Conservation (phyloP, 2,329 filamentous ascomycete species). For the Claviceps africana region DNA sequence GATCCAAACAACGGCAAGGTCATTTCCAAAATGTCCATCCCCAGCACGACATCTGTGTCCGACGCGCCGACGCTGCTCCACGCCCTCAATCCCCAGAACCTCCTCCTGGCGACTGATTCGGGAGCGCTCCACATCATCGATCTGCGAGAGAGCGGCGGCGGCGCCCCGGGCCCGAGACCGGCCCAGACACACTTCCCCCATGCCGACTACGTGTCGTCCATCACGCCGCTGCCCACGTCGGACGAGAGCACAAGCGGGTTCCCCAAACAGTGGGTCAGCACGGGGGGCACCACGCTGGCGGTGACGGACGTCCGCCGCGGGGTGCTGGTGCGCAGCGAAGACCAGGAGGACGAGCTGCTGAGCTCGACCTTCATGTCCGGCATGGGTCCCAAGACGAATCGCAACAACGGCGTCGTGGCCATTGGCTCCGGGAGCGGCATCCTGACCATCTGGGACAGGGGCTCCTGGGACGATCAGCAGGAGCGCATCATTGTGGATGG, state of each 20-base stretch:
- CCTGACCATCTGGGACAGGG: constrained; percentile 84
- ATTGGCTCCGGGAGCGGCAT: constrained; percentile 66
- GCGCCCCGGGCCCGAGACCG: constrained; percentile 45
- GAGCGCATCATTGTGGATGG: constrained; percentile 69
- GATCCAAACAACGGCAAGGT: constrained; percentile 51
- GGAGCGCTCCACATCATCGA: constrained; percentile 82
- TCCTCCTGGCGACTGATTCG: constrained; percentile 83
- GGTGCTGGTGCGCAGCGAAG: constrained; percentile 76
- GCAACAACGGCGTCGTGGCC: constrained; percentile 61
- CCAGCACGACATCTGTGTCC: constrained; percentile 35
- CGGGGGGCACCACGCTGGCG: constrained; percentile 78
- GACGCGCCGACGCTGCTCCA: constrained; percentile 74
- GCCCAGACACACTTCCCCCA: constrained; percentile 76
- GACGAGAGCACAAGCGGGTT: constrained; percentile 74
- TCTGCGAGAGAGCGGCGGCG: constrained; percentile 42
- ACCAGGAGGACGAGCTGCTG: constrained; percentile 90
- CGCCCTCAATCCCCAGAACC: constrained; percentile 70
- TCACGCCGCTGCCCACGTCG: constrained; percentile 69
- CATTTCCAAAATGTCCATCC: constrained; percentile 68
- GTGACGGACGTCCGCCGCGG: constrained; percentile 80
- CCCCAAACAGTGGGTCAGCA: constrained; percentile 89
- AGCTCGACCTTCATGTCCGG: constrained; percentile 67
- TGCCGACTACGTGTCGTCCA: constrained; percentile 80
- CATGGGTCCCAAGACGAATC: constrained; percentile 49
- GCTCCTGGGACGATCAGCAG: constrained; percentile 89